Conservation (phyloP, 2,329 filamentous ascomycete genomes). For the Aureobasidium sp. region DNA sequence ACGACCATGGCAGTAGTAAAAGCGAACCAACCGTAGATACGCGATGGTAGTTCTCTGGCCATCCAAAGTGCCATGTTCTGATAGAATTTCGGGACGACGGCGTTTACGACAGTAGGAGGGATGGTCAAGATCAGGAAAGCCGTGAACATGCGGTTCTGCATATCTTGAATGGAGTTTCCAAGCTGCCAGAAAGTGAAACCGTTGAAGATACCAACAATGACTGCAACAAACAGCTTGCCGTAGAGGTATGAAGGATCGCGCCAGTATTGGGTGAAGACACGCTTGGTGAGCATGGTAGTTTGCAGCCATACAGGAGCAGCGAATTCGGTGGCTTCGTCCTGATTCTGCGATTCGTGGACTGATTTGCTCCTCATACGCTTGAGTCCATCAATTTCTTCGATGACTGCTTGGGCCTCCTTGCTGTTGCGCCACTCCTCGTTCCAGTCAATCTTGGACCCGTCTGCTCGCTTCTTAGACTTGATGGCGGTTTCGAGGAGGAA, state of each 20-base stretch:
- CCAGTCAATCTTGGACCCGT: constrained; percentile 60
- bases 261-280: constrained; percentile 68
- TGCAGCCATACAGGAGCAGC: constrained; percentile 59
- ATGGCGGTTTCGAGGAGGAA: constrained; percentile 61
- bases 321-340: constrained; percentile 36
- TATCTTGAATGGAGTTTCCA: constrained; percentile 56
- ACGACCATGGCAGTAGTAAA: constrained; percentile 69
- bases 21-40: constrained; percentile 71
- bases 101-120: constrained; percentile 65
- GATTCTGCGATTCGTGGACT: constrained; percentile 24
- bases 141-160: constrained; percentile 75
- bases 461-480: constrained; percentile 45
- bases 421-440: constrained; percentile 67
- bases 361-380: constrained; percentile 50
- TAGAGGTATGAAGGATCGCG: constrained; percentile 70
- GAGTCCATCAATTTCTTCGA: constrained; percentile 60
- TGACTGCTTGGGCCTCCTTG: constrained; percentile 50
- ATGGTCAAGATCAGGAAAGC: constrained; percentile 52
- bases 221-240: constrained; percentile 65
- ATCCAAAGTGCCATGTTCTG: constrained; percentile 66
- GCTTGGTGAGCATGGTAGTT: constrained; percentile 59
- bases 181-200: constrained; percentile 72
- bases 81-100: constrained; percentile 71
- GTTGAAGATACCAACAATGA: constrained; percentile 70
- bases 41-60: constrained; percentile 63